Evolutionary conservation across 2,329 filamentous ascomycete genomes (phyloP).

Genomic region (Sclerotinia nivalis): DNA sequence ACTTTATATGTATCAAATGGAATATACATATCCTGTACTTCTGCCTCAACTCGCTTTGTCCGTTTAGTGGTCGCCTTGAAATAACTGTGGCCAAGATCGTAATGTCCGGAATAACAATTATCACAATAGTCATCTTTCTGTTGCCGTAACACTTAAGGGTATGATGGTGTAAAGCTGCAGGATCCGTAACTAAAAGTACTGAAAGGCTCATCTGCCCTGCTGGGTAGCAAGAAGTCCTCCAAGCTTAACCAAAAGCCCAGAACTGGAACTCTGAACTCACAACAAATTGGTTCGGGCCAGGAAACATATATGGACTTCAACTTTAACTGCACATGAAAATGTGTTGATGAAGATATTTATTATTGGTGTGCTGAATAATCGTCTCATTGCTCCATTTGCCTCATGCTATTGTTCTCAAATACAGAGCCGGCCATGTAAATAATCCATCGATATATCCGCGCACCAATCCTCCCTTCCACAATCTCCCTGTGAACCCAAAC

Average conservation of each 20-base stretch:
- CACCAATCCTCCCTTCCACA: slow-evolving; percentile 18
- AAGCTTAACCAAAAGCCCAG: not conserved
- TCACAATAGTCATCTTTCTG: not conserved
- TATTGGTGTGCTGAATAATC: slow-evolving; percentile 23
- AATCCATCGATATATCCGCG: slow-evolving; percentile 28
- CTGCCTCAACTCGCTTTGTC: not conserved
- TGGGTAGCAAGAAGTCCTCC: too few species aligned
- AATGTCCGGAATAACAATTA: not conserved
- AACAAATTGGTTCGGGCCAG: not conserved
- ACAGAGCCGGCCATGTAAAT: slow-evolving; percentile 32
- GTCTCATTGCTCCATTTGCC: slow-evolving; percentile 29
- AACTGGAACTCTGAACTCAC: not conserved
- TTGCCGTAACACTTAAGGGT: not conserved
- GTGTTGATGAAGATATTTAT: slow-evolving; percentile 13
- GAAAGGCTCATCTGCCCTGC: not conserved
- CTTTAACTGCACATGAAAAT: not conserved
- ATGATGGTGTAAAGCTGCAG: too few species aligned
- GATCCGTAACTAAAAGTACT: not conserved
- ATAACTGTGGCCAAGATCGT: not conserved
- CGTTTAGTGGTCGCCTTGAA: not conserved
- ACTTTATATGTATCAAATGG: not conserved
- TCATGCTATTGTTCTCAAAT: slow-evolving; percentile 23
- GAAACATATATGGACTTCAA: not conserved
- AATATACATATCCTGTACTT: not conserved
- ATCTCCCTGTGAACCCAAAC: slow-evolving; percentile 33